Evolutionary conservation across 75 land plant species (phyloP), one percentile per base, ranked within the genome.

Genomic region (Pinus albicaulis): DNA sequence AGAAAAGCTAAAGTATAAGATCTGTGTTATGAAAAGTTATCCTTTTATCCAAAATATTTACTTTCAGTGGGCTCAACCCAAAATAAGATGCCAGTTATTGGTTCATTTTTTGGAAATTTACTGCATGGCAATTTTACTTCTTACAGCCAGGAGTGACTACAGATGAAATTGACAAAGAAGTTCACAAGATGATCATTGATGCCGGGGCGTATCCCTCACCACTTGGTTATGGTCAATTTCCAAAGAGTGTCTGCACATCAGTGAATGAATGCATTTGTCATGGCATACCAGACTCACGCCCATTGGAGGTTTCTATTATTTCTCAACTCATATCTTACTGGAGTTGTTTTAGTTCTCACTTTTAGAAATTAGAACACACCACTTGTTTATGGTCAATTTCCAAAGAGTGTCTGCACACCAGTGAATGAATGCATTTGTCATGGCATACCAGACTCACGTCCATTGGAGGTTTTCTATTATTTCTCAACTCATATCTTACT

Each of bases 191-290:
- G 99, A 95, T 95, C 72, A 87, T 98, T 59, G 94, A 95, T 61
- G 98, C 94, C 78, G 98, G 98, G 38, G 99, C 99, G n/a, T 98
- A 98, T 78, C 99, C 99, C 20, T 98, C 99, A 57, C 99, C 99
- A 82, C 96, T 98, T 65, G 92, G 96, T 57, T 98, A 98, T 88
- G 94, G 96, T 57, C 92, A 94, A 11, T 98, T 95, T 73, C 99
- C 98, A 55, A 98, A 98, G 89, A 98, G 99, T 81, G 99, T 98
- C 0, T 98, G 99, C 79, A 98, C 99, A 61, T 98, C 99, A 36
- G 93, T 98, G 60, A 98, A 98, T 88, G 99, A 98, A 77, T 98
- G 99, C 79, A 98, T 98, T 60, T 98, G 99, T 80, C 99, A 98
- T 87, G 99, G 99, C 10, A 98, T 98, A 74, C 99, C 99, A 28